Base-by-base conservation (phyloP, 306 rosid species). In the Phaseolus lunatus region DNA sequence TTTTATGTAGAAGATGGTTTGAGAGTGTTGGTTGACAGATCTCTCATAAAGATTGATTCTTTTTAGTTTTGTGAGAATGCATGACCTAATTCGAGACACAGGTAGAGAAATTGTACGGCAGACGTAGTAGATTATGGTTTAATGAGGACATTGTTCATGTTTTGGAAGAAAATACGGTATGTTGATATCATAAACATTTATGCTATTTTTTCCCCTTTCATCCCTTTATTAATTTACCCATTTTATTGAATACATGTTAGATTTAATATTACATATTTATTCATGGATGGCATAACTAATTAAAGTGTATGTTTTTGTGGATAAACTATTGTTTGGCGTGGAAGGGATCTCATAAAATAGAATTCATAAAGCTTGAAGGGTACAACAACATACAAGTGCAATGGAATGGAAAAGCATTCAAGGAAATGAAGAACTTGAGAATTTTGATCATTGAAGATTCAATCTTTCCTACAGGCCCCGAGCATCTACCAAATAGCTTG, bases 401-500 rank as follows among this genome's bases (percentile, higher is more conserved):
- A 20, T 78, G 76, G 82, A 39, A 43, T 58, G 82, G 77, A 45
- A 3, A 58, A 9, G 76, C 77, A n/a, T 78, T 78, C 35, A 45
- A 58, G 29, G 13, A 70, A n/a, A 78, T 69, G 77, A 62, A 49
- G 54, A 78, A 57, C 35, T 62, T 78, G 22, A 69, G 11, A 29
- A 18, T 31, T 15, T 67, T 68, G 24, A 11, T 68, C 1, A 7
- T 69, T 29, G 11, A 11, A 41, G 49, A 7, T 26, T 37, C 31
- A 22, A 8, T 1, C 3, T 65, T 73, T 52, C 26, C 45, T 12
- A 31, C 12, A 2, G 75, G 69, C 6, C 75, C 79, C 3, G 5
- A 33, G 22, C 41, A 73, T 54, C 67, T 80, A 20, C 76, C 82
- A n/a, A 78, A 78, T 7, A 67, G 81, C 29, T 67, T 77, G 31